Percentiles rank a stretch among this genome's conserved stretches.
These are phyloP conservation scores for Somion occarium DNA, from an alignment of 1,284 basidiomycete species.

Conservation along the genomic window DNA sequence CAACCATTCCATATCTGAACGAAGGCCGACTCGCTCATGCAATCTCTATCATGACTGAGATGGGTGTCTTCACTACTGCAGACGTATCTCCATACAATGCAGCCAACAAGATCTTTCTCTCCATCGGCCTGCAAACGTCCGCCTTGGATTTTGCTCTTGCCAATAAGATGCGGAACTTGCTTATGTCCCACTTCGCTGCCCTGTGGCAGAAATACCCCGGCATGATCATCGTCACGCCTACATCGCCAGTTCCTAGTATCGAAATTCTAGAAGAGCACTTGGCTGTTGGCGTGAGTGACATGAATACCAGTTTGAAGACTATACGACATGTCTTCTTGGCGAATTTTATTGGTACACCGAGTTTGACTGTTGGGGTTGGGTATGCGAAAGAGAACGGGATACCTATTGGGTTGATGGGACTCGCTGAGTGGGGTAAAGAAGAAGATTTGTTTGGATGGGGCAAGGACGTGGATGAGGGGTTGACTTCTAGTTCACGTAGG, in stretches of 20 bases:
- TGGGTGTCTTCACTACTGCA: not conserved
- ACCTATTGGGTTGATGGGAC: conserved; percentile 3
- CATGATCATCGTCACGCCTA: conserved; percentile 1
- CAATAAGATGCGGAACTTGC: not conserved
- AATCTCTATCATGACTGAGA: conserved; percentile 1
- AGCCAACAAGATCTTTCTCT: conserved; percentile 2
- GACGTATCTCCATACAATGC: not conserved
- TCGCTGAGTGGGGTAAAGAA: conserved; percentile 5
- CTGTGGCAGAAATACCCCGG: conserved; percentile 1
- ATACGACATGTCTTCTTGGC: conserved; percentile 6
- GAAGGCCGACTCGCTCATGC: conserved; percentile 1
- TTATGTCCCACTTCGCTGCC: conserved; percentile 3
- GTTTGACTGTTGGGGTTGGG: not conserved
- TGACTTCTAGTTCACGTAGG: not conserved
- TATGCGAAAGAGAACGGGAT: conserved; percentile 3
- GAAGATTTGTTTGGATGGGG: conserved; percentile 4
- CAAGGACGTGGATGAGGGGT: not conserved
- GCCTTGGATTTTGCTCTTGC: not conserved
- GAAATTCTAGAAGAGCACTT: not conserved
- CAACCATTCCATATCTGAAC: conserved; percentile 3
- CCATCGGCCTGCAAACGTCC: not conserved
- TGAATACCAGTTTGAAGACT: conserved; percentile 2
- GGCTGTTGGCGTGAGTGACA: not conserved
- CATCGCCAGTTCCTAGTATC: conserved; percentile 1
- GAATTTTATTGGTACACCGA: conserved; percentile 3